Evolutionary conservation across 805 yeast genomes (phyloP).

Genomic region (Metschnikowia gruessii): DNA sequence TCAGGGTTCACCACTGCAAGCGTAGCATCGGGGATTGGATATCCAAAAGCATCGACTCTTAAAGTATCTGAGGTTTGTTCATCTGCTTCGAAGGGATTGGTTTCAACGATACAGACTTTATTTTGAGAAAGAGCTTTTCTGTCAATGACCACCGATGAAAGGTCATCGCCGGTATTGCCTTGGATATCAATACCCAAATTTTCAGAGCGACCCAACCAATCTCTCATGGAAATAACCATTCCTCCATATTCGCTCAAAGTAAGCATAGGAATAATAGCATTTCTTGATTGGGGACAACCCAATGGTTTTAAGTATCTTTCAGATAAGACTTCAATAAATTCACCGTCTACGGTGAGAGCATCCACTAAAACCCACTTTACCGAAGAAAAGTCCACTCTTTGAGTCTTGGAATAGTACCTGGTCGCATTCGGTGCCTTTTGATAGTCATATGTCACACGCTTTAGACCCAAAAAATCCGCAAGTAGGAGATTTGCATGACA

Average conservation of each 20-base stretch:
- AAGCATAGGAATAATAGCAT: slow-evolving; percentile 82
- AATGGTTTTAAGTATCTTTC: slow-evolving; percentile 89
- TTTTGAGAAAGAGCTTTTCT: slow-evolving; percentile 71
- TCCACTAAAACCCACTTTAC: slow-evolving; percentile 89
- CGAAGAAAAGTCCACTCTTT: slow-evolving; percentile 71
- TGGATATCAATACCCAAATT: slow-evolving; percentile 52
- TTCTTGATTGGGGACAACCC: slow-evolving; percentile 74
- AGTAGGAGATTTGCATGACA: slow-evolving; percentile 70
- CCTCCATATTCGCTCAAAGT: slow-evolving; percentile 95
- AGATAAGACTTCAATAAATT: slow-evolving; percentile 81
- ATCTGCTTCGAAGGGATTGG: slow-evolving; percentile 47
- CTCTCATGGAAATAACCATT: slow-evolving; percentile 86
- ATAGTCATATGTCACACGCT: slow-evolving; percentile 88
- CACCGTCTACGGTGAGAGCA: slow-evolving; percentile 87
- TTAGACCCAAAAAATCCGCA: slow-evolving; percentile 84
- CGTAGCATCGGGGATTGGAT: slow-evolving; percentile 91
- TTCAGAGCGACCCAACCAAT: slow-evolving; percentile 77
- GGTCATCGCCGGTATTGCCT: slow-evolving; percentile 22
- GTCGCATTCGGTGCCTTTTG: slow-evolving; percentile 86
- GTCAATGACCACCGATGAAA: slow-evolving; percentile 69
- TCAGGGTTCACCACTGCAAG: slow-evolving; percentile 95
- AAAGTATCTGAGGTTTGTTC: slow-evolving; percentile 41
- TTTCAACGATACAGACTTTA: slow-evolving; percentile 62
- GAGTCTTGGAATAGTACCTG: slow-evolving; percentile 71
- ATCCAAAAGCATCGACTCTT: slow-evolving; percentile 89